Base-by-base conservation (phyloP, 176 grass and related monocot species). In the Pontederia paniculata region DNA sequence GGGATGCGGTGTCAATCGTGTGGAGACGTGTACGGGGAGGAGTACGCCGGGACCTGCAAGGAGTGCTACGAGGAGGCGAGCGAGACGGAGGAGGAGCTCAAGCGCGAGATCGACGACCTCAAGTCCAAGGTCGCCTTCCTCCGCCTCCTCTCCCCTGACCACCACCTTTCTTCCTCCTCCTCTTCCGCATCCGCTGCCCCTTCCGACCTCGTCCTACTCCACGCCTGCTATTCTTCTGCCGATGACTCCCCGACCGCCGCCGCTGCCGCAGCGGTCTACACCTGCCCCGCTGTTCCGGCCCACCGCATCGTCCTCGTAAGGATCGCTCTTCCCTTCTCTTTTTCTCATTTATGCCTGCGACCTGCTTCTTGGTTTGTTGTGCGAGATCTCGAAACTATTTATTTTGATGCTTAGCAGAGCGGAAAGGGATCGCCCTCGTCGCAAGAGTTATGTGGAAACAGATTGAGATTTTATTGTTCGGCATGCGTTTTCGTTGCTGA, bases 41-140 rank as follows among this genome's bases (percentile, higher is more conserved):
- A 80, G 60, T 82, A 89, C 64, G 82, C 85, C 0, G 90, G 90
- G 43, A 96, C 90, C 17, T 96, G 85, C 70, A 89, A 89, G 73
- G 90, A 96, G 67, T 89, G 85, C 76, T 96, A 89, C 76, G 90
- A 96, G 68, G 90, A 96, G 73, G 90, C 90, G 1, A 89, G 85
- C 85, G 90, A 95, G 82, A 89, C 90, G 37, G 85, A 95, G 78
- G 90, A 95, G 76, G 90, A 89, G 76, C 90, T 96, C 67, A 88
- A 96, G 59, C 85, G 79, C 59, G 85, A 89, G 81, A 96, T 96
- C 81, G 79, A 96, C 0, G 85, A 96, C 50, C 82, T 96, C 73
- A 81, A 84, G 25, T 83, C 82, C 50, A 80, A 81, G 42, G 68
- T 89, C 56, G 48, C 23, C 31, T 89, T 96, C 82, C 90, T 96